Base-by-base conservation (phyloP, 1,284 basidiomycete species). In the Schizophyllum amplum region DNA sequence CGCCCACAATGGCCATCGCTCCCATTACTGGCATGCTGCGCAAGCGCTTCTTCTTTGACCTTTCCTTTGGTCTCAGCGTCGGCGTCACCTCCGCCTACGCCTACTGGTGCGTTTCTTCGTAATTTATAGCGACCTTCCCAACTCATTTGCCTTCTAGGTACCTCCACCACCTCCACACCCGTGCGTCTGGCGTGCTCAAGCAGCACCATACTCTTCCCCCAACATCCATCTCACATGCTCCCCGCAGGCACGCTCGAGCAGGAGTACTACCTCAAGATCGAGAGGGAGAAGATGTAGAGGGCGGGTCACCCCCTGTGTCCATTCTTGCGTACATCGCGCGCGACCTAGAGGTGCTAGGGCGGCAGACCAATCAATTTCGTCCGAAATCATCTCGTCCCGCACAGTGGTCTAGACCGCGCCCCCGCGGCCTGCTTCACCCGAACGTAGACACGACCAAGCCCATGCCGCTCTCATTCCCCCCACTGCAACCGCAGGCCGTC, bases 21-120 rank as follows among this genome's bases (percentile, higher is more conserved):
- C 91, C 92, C 65, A 92, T 94, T 72, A 87, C 87, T 57, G 92
- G 91, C 70, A 92, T 83, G 75, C 87, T 93, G 73, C 88, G 91
- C 76, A 94, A 93, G 75, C 79, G 83, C 65, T 83, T 93, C 72
- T 90, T 90, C 82, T 81, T 90, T 61, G 92, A 94, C 69, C 65
- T 93, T 62, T 77, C 81, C 56, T 76, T 81, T 64, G 79, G 82
- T 42, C 69, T 93, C 50, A 90, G 88, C 62, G 80, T 94, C 55
- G 91, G 90, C 42, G 62, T 84, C 58, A 76, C 81, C 56, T 76
- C 79, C 23, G 91, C 81, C 50, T 93, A 90, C 67, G 78, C 78
- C 5, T 94, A 81, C 75, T 94, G 91, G 91, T 92, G 61, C 65
- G 87, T 69, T 50, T 58, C 62, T 46, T 57, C 50, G 9, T 53